A percentile compares a stretch with the other conserved stretches of the same genome.
phyloP scores from a whole-genome alignment of 2,329 filamentous ascomycete genomes.

The Endothia cerciana region DNA sequence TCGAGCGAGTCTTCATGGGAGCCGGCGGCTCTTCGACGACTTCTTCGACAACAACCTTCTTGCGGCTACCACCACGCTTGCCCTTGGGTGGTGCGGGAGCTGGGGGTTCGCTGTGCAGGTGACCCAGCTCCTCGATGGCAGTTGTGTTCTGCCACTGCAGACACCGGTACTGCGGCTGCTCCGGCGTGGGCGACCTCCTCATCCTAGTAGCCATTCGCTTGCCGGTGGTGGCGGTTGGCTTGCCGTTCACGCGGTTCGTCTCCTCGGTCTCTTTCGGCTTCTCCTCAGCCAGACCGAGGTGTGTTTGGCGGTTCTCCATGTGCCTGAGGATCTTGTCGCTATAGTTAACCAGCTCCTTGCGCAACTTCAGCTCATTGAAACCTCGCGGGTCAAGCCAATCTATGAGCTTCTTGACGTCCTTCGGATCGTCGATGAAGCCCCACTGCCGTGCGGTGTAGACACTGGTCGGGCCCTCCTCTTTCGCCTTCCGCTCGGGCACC shows the following conservation, averaged over 20 bases:
- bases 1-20: constrained; percentile 29
- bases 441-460: constrained; percentile 80
- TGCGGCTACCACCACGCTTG: constrained; percentile 56
- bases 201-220: constrained; percentile 54
- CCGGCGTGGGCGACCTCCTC: constrained; percentile 50
- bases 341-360: constrained; percentile 81
- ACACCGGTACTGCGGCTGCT: constrained; percentile 53
- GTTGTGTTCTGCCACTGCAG: constrained; percentile 60
- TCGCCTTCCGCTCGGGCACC: constrained; percentile 79
- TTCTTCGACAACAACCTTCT: constrained; percentile 43
- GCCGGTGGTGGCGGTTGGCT: constrained; percentile 16
- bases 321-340: constrained; percentile 75
- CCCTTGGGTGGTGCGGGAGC: constrained; percentile 51
- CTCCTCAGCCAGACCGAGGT: constrained; percentile 60
- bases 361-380: constrained; percentile 81
- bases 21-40: constrained; percentile 17
- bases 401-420: constrained; percentile 77
- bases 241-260: constrained; percentile 34
- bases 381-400: constrained; percentile 89
- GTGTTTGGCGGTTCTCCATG: constrained; percentile 79
- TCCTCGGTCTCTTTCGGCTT: constrained; percentile 34
- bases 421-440: constrained; percentile 86
- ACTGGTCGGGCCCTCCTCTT: constrained; percentile 82
- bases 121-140: constrained; percentile 60
- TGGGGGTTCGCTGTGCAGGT: constrained; percentile 60